Evolutionary conservation across 768 basidiomycete genomes (phyloP).

Genomic region (Pisolithus marmoratus): DNA sequence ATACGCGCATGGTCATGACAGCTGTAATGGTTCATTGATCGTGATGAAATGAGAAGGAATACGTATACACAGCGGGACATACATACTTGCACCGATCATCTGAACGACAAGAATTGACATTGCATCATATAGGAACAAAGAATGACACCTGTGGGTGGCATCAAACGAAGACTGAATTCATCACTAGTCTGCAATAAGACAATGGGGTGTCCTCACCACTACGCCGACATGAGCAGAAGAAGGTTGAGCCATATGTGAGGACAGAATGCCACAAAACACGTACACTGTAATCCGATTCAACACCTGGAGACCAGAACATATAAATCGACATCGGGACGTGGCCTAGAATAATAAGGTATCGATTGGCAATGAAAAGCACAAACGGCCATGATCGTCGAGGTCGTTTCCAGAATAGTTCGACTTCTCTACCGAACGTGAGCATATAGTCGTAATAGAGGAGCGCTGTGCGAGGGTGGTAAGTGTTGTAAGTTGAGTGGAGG

Average conservation of each 20-base stretch:
- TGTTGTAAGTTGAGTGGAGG: too few relatives aligned
- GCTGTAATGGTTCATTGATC: not conserved
- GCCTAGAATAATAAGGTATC: constrained; percentile 35
- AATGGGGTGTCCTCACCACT: not conserved
- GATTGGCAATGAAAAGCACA: constrained; percentile 37
- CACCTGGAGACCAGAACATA: constrained; percentile 23
- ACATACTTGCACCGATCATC: constrained; percentile 3
- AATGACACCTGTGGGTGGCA: not conserved
- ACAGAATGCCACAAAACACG: not conserved
- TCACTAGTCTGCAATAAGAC: not conserved
- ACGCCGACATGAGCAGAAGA: not conserved
- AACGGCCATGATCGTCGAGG: constrained; percentile 26
- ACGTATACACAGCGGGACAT: not conserved
- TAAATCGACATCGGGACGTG: constrained; percentile 34
- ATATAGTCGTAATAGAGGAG: constrained; percentile 40
- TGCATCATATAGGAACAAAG: not conserved
- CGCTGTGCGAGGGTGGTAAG: constrained; percentile 7
- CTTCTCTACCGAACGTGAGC: constrained; percentile 39
- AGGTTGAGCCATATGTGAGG: not conserved
- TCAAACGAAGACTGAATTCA: not conserved
- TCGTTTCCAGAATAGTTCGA: constrained; percentile 39
- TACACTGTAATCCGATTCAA: not conserved
- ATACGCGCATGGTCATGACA: constrained; percentile 17
- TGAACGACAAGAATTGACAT: not conserved
- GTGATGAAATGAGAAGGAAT: not conserved